A percentile compares a stretch with the other conserved stretches of the same genome.
Conservation (phyloP, 306 rosid species). For the Cucumis cinereus region DNA sequence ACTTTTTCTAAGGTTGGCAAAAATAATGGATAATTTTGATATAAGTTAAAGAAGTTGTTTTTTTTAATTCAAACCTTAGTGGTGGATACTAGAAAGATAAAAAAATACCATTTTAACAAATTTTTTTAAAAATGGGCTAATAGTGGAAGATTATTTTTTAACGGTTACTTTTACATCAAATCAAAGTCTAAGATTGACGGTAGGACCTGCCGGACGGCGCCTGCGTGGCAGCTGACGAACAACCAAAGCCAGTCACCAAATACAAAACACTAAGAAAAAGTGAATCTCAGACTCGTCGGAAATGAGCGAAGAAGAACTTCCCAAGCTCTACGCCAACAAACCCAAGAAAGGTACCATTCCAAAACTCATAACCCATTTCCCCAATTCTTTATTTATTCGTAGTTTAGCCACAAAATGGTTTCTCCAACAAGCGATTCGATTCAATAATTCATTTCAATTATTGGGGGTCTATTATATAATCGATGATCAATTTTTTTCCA, state of each 20-base stretch:
- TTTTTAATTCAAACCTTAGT: no score
- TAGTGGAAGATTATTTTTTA: no score
- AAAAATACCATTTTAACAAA: no score
- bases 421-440: neutral
- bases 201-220: neutral
- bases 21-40: no score
- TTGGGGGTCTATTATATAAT: slow-evolving; percentile 9
- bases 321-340: slow-evolving; percentile 51
- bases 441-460: slow-evolving; percentile 5
- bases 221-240: neutral
- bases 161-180: neutral
- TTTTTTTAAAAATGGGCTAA: no score
- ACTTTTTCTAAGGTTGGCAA: no score
- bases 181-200: neutral
- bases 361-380: neutral
- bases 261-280: neutral
- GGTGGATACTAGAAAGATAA: no score
- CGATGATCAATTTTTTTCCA: neutral
- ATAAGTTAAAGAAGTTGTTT: no score
- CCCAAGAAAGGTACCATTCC: slow-evolving; percentile 48
- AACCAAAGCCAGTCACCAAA: neutral
- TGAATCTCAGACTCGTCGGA: neutral
- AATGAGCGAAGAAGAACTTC: slow-evolving; percentile 50
- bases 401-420: neutral
- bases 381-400: neutral